Conservation (phyloP, 495 filamentous ascomycete genomes). For the Haplographium delicatum region DNA sequence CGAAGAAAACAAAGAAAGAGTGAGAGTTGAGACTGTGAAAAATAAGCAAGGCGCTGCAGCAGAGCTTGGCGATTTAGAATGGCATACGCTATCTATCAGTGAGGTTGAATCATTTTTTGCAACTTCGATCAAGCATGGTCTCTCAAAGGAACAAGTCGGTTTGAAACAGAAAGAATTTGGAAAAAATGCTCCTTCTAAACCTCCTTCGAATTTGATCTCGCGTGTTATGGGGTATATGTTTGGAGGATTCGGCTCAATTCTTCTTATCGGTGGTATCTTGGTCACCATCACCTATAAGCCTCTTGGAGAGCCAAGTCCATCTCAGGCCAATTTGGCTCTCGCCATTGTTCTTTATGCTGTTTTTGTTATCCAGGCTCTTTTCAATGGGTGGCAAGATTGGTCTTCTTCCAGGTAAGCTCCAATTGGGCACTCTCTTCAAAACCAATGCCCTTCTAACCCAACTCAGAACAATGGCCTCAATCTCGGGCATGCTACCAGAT, state of each 20-base stretch:
- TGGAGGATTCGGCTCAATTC: conserved; percentile 62
- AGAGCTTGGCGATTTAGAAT: conserved; percentile 41
- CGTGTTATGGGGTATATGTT: conserved; percentile 62
- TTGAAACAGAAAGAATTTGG: conserved; percentile 49
- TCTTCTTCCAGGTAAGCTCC: conserved; percentile 38
- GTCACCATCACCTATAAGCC: conserved; percentile 65
- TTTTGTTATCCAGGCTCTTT: conserved; percentile 59
- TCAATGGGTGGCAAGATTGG: conserved; percentile 60
- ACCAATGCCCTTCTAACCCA: background rate
- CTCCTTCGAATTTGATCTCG: conserved; percentile 47
- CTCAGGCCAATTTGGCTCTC: conserved; percentile 56
- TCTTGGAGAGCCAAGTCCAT: conserved; percentile 54
- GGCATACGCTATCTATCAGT: conserved; percentile 46
- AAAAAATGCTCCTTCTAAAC: conserved; percentile 52
- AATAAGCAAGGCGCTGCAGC: conserved; percentile 33
- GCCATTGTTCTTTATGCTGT: conserved; percentile 59
- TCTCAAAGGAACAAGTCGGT: conserved; percentile 41
- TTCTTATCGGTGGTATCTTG: conserved; percentile 54
- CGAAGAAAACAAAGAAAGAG: conserved; percentile 37
- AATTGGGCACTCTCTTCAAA: background rate
- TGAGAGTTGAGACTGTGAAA: conserved; percentile 25
- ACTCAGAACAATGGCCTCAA: conserved; percentile 51
- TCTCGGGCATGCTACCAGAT: conserved; percentile 59
- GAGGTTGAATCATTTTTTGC: conserved; percentile 47
- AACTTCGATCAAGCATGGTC: conserved; percentile 39